These are phyloP conservation scores for Zygoascus sp. DNA, from an alignment of 1,139 yeast genomes.

Conservation along the genomic window DNA sequence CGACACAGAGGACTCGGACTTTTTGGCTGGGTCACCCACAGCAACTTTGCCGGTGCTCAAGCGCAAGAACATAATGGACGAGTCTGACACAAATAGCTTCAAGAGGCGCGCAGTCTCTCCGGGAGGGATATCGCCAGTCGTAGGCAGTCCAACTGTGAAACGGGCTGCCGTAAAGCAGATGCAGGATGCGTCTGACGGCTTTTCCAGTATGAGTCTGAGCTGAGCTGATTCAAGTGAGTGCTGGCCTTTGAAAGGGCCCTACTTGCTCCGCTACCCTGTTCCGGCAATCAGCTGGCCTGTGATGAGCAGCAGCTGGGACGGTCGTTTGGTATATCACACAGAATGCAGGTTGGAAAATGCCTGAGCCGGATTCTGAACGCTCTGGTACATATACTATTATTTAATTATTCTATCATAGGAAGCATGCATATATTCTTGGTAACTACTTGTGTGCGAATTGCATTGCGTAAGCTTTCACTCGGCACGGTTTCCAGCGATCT, in stretches of 20 bases:
- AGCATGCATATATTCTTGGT: too few relatives aligned
- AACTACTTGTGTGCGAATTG: too few relatives aligned
- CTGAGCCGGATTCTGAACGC: too few relatives aligned
- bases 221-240: neutral
- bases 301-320: too few relatives aligned
- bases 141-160: constrained; percentile 25
- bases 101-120: constrained; percentile 35
- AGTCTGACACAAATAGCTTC: constrained; percentile 22
- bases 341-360: too few relatives aligned
- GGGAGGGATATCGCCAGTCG: constrained; percentile 15
- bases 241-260: neutral
- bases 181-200: constrained; percentile 30
- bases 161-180: constrained; percentile 29
- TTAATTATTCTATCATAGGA: too few relatives aligned
- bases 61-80: constrained; percentile 24
- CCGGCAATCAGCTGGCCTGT: too few relatives aligned
- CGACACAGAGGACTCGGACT: constrained; percentile 25
- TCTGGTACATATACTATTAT: too few relatives aligned
- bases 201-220: constrained; percentile 26
- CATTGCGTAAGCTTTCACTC: too few relatives aligned
- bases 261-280: too few relatives aligned
- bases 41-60: constrained; percentile 19
- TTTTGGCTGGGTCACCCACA: constrained; percentile 9
- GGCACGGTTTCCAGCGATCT: too few relatives aligned
- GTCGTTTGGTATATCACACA: too few relatives aligned